Conservation (phyloP, 495 filamentous ascomycete genomes). For the Hypomontagnella submonticulosa region DNA sequence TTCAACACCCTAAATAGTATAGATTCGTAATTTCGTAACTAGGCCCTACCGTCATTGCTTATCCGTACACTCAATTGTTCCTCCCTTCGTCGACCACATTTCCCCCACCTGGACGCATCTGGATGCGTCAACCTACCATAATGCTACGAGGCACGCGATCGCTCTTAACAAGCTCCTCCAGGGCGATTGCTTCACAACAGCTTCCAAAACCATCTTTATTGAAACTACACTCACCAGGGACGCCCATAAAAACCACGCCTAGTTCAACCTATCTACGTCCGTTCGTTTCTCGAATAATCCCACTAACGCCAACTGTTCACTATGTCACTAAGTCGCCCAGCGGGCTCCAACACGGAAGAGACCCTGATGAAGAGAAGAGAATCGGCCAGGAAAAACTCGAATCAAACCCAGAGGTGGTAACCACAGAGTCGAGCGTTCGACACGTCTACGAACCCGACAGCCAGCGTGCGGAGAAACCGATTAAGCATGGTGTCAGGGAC, state of each 20-base stretch:
- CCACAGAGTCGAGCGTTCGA: slow-evolving; percentile 65
- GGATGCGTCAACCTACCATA: slow-evolving; percentile 4
- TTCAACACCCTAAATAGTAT: too few relatives aligned
- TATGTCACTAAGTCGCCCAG: slow-evolving; percentile 45
- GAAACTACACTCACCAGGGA: slow-evolving; percentile 2
- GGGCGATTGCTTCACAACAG: slow-evolving; percentile 28
- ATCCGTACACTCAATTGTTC: too few relatives aligned
- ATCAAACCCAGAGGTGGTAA: slow-evolving; percentile 67
- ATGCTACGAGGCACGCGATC: slow-evolving; percentile 56
- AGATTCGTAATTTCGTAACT: too few relatives aligned
- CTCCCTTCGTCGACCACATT: too few relatives aligned
- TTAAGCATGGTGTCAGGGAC: slow-evolving; percentile 72
- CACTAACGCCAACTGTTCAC: slow-evolving; percentile 38
- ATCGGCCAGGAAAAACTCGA: slow-evolving; percentile 62
- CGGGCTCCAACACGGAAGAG: slow-evolving; percentile 54
- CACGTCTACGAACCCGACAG: slow-evolving; percentile 60
- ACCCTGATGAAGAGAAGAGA: slow-evolving; percentile 64
- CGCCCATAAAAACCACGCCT: slow-evolving; percentile 1
- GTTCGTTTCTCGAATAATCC: slow-evolving; percentile 23
- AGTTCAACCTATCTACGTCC: neutral
- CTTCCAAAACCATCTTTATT: slow-evolving; percentile 21
- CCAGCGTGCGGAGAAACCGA: slow-evolving; percentile 57
- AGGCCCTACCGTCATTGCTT: too few relatives aligned
- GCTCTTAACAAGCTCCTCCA: slow-evolving; percentile 44
- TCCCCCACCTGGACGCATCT: neutral